These are phyloP conservation scores for rapeseed (Brassica napus) DNA, from an alignment of 345 rosid species.

Conservation along the genomic window Da-Ae NC_063442.1:39435501-39436000, in stretches of 20 bases:
- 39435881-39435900: conserved; percentile 80
- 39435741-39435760: conserved; percentile 61
- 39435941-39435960: background rate
- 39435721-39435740: conserved; percentile 68
- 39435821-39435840: conserved; percentile 31
- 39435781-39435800: background rate
- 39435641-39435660: conserved; percentile 5
- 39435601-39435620: background rate
- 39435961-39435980: background rate
- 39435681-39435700: conserved; percentile 38
- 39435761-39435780: conserved; percentile 42
- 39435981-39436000: background rate
- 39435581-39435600: conserved; percentile 19
- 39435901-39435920: conserved; percentile 38
- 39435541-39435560: background rate
- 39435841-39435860: conserved; percentile 79
- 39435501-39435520: conserved; percentile 6
- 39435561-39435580: conserved; percentile 12
- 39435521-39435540: conserved; percentile 29
- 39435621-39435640: conserved; percentile 3
- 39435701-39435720: conserved; percentile 72
- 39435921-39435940: conserved; percentile 10
- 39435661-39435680: conserved; percentile 48
- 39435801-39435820: background rate
- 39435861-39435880: conserved; percentile 75